phyloP scores from a whole-genome alignment of 139 green algal species.

The Picochlorum sp. region DNA sequence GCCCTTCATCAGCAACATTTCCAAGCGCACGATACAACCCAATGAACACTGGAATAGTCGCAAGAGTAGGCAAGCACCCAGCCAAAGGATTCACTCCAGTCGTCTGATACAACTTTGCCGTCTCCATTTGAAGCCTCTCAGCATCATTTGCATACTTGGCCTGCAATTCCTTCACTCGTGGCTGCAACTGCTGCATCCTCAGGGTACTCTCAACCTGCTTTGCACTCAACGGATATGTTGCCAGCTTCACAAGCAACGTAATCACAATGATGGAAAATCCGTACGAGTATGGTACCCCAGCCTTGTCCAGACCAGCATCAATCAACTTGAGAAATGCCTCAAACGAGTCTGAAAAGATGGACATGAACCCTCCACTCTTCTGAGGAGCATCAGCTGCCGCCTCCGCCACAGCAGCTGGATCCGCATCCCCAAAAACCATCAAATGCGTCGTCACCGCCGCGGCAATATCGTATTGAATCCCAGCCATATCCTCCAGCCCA shows the following conservation, averaged over 20 bases:
- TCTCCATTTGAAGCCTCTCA: slow-evolving; percentile 82
- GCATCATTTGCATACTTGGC: slow-evolving; percentile 75
- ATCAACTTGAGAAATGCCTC: slow-evolving; percentile 72
- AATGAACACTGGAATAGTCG: slow-evolving; percentile 90
- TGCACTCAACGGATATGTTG: slow-evolving; percentile 87
- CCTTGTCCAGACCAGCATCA: slow-evolving; percentile 55
- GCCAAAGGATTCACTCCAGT: slow-evolving; percentile 87
- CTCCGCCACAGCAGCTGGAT: slow-evolving; percentile 13
- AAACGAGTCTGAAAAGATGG: slow-evolving; percentile 56
- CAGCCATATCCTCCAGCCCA: no score
- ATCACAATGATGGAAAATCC: slow-evolving; percentile 93
- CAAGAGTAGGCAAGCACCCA: slow-evolving; percentile 86
- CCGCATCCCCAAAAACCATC: slow-evolving; percentile 35
- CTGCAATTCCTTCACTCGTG: slow-evolving; percentile 92
- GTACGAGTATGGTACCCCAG: slow-evolving; percentile 88
- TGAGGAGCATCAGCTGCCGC: slow-evolving; percentile 10
- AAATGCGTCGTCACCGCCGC: slow-evolving; percentile 28
- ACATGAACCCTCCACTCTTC: slow-evolving; percentile 51
- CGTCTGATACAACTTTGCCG: slow-evolving; percentile 85
- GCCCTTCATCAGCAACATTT: slow-evolving; percentile 79
- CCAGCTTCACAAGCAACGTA: slow-evolving; percentile 83
- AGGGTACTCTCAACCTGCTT: slow-evolving; percentile 95
- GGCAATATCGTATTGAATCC: slow-evolving; percentile 14
- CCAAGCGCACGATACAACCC: slow-evolving; percentile 88
- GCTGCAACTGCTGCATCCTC: slow-evolving; percentile 82